Conservation (phyloP, 228 moss, liverwort and hornwort species). For the Sphagnum fallax region DNA sequence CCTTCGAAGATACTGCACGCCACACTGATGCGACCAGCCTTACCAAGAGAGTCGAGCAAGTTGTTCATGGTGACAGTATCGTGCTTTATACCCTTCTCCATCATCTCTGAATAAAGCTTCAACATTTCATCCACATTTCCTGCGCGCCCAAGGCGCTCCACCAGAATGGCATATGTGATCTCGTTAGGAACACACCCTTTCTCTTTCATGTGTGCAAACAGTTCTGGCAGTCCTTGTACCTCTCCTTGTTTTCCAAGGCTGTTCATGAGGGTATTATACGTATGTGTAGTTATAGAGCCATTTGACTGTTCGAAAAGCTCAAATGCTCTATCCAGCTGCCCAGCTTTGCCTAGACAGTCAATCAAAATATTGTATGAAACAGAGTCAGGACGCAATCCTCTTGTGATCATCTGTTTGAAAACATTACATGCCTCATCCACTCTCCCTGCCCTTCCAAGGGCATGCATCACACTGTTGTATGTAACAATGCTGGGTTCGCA, state of each 20-base stretch:
- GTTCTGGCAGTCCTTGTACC: slow-evolving; percentile 30
- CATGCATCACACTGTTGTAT: slow-evolving; percentile 48
- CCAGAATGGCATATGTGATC: slow-evolving; percentile 42
- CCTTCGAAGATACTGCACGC: slow-evolving; percentile 34
- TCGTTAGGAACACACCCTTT: slow-evolving; percentile 37
- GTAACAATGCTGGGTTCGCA: slow-evolving; percentile 37
- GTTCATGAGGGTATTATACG: slow-evolving; percentile 42
- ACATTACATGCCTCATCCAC: slow-evolving; percentile 27
- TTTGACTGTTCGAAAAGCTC: slow-evolving; percentile 18
- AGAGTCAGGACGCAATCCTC: slow-evolving; percentile 36
- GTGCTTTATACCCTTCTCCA: slow-evolving; percentile 31
- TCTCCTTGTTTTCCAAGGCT: slow-evolving; percentile 43
- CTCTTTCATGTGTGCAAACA: slow-evolving; percentile 40
- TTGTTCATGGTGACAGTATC: slow-evolving; percentile 52
- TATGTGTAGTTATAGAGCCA: slow-evolving; percentile 30
- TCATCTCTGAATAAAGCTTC: slow-evolving; percentile 43
- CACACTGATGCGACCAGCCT: slow-evolving; percentile 32
- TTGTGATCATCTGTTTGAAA: slow-evolving; percentile 31
- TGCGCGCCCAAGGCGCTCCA: slow-evolving; percentile 49
- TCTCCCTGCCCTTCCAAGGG: slow-evolving; percentile 40
- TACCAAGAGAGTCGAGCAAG: slow-evolving; percentile 40
- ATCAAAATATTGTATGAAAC: slow-evolving; percentile 50
- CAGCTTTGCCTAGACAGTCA: slow-evolving; percentile 37
- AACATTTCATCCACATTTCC: slow-evolving; percentile 46
- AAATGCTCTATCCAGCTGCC: slow-evolving; percentile 42